Base-by-base conservation (phyloP, 2,329 filamentous ascomycete species). In the Eutypella sp. region DNA sequence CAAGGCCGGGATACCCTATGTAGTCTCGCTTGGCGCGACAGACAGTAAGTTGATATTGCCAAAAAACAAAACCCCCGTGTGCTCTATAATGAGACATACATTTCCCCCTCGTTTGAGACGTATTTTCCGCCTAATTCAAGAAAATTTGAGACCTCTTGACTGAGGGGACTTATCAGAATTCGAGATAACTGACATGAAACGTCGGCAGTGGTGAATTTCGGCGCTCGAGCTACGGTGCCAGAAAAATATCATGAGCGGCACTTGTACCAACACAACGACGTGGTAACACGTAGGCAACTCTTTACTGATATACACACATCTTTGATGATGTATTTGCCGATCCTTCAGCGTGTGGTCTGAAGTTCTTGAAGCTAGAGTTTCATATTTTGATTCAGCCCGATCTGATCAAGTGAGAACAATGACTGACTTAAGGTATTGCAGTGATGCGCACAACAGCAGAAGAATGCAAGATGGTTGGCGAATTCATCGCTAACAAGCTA, bases 221-320 rank as follows among this genome's bases (percentile, higher is more conserved):
- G 59, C 3, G 57, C 59, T 1, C 52, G 23, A 19, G 51, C 56
- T 25, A 57, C 56, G 3, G 44, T 62, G 0, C 84, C 84, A 0
- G 70, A 76, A 43, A 68, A 68, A 41, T 84, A 79, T 51, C 57
- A 59, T 3, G 56, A 62, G 2, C 68, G 82, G 24, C 69, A 69
- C 18, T 61, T 86, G n/a, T 74, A 78, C 53, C 76, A 80, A 56
- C 84, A 88, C 57, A 88, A 87, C 56, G 23, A 20, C 36, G 23
- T 39, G 36, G 36, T 39, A 9, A 39, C 36, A 5, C 36, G 29
- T 33, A 33, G 29, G 29, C 29, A 11, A 33, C 13, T n/a, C 29
- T 15, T 33, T 33, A 15, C 13, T 6, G 16, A 15, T 33, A 33
- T 15, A 5, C 29, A 33, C 16, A 15, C 5, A 11, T n/a, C 29